These are phyloP conservation scores for Umbilicus rupestris DNA, from an alignment of 164 flowering plant genomes.

Conservation along the genomic window DNA sequence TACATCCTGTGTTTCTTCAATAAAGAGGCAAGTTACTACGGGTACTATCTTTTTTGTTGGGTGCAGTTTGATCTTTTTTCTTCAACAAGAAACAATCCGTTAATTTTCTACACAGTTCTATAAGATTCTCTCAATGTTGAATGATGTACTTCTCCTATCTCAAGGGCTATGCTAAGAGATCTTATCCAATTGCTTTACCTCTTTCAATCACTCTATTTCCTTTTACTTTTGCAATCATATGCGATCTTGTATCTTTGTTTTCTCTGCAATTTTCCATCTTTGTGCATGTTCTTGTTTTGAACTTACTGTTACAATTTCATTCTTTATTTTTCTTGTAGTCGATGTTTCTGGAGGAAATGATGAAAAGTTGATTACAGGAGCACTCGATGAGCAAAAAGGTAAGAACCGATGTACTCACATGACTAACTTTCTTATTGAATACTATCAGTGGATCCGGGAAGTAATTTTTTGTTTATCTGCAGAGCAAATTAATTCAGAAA, in stretches of 20 bases:
- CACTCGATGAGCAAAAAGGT: conserved; percentile 68
- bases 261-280: neutral
- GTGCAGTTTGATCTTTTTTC: too few relatives aligned
- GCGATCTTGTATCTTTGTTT: neutral
- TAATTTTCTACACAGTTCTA: too few relatives aligned
- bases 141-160: too few relatives aligned
- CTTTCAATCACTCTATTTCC: too few relatives aligned
- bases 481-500: conserved; percentile 65
- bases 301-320: neutral
- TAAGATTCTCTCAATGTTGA: too few relatives aligned
- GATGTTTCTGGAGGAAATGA: conserved; percentile 35
- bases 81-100: too few relatives aligned
- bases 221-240: neutral
- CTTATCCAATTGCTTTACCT: too few relatives aligned
- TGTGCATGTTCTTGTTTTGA: neutral
- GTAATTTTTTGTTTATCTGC: conserved; percentile 13
- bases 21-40: too few relatives aligned
- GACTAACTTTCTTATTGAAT: neutral
- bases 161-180: too few relatives aligned
- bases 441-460: neutral
- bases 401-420: neutral
- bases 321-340: conserved; percentile 13
- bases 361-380: conserved; percentile 34
- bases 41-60: too few relatives aligned
- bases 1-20: too few relatives aligned